phyloP scores from a whole-genome alignment of 805 yeast species.

The Priceomyces carsonii region DNA sequence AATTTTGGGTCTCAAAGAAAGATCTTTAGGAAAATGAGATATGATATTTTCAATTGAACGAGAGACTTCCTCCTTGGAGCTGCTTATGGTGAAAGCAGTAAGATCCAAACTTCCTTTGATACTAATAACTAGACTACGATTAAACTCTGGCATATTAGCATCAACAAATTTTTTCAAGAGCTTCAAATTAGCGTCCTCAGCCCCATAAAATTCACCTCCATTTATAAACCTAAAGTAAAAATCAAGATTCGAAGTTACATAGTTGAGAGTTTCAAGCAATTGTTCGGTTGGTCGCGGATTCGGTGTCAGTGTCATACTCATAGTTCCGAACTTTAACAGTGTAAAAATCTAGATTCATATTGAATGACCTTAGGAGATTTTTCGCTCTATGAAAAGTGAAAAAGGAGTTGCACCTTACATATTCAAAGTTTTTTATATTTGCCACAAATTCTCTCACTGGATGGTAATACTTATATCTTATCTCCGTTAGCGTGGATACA shows the following conservation, averaged over 20 bases:
- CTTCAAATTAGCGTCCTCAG: conserved; percentile 50
- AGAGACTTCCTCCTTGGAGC: conserved; percentile 47
- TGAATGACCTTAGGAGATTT: too few species aligned
- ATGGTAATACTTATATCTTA: too few species aligned
- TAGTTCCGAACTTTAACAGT: conserved; percentile 81
- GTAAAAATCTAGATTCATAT: too few species aligned
- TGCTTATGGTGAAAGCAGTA: conserved; percentile 30
- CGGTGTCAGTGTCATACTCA: conserved; percentile 77
- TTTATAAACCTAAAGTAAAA: conserved; percentile 57
- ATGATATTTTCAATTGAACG: conserved; percentile 48
- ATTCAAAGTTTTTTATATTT: too few species aligned
- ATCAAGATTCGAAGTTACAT: conserved; percentile 43
- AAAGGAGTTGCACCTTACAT: too few species aligned
- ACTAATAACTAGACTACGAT: conserved; percentile 54
- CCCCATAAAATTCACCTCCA: conserved; percentile 80
- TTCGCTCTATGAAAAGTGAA: too few species aligned
- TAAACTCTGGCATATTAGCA: conserved; percentile 49
- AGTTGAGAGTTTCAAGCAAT: conserved; percentile 54
- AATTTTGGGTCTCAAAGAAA: conserved; percentile 33
- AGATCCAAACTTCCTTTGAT: conserved; percentile 64
- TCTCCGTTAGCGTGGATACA: too few species aligned
- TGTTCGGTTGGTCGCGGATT: conserved; percentile 53
- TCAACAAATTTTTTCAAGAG: conserved; percentile 58
- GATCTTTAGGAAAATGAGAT: conserved; percentile 30
- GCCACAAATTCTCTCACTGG: too few species aligned